These are phyloP conservation scores for Prunus yedoensis DNA, from an alignment of 331 rosid genomes.

Conservation along the genomic window DNA sequence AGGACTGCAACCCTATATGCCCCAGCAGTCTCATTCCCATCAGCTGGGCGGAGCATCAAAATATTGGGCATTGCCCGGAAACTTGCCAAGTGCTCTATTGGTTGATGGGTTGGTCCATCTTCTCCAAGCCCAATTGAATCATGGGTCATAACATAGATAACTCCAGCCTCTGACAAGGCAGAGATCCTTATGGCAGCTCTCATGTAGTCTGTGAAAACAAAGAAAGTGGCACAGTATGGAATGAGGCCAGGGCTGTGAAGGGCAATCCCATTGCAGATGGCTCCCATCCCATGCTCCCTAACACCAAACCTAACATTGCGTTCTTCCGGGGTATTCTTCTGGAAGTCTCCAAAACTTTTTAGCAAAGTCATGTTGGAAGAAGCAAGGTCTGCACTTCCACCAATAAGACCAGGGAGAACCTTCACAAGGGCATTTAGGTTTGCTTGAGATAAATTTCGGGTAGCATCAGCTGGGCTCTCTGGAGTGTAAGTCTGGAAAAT, in stretches of 20 bases:
- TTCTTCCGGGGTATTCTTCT: slow-evolving; percentile 78
- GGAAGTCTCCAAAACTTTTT: slow-evolving; percentile 80
- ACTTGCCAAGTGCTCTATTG: slow-evolving; percentile 91
- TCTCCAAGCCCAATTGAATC: slow-evolving; percentile 97
- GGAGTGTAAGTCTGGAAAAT: slow-evolving; percentile 83
- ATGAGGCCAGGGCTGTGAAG: slow-evolving; percentile 91
- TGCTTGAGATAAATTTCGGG: slow-evolving; percentile 80
- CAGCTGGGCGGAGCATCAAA: slow-evolving; percentile 97
- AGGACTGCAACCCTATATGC: slow-evolving; percentile 75
- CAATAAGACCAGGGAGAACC: slow-evolving; percentile 87
- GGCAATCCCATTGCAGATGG: slow-evolving; percentile 86
- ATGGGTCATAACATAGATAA: slow-evolving; percentile 91
- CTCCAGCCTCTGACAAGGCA: slow-evolving; percentile 70
- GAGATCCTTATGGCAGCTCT: slow-evolving; percentile 92
- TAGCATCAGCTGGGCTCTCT: slow-evolving; percentile 89
- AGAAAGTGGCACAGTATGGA: slow-evolving; percentile 94
- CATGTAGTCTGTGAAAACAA: slow-evolving; percentile 96
- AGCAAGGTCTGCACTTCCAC: slow-evolving; percentile 98
- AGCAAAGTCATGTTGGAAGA: slow-evolving; percentile 95
- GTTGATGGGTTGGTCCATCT: slow-evolving; percentile 98
- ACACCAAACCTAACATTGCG: slow-evolving; percentile 93
- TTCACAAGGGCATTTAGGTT: slow-evolving; percentile 84
- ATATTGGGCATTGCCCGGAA: slow-evolving; percentile 97
- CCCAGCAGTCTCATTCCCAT: slow-evolving; percentile 97
- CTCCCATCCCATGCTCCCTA: slow-evolving; percentile 96